Evolutionary conservation across 208 protist species (phyloP).

Genomic region (Borovskyia barvae): DNA sequence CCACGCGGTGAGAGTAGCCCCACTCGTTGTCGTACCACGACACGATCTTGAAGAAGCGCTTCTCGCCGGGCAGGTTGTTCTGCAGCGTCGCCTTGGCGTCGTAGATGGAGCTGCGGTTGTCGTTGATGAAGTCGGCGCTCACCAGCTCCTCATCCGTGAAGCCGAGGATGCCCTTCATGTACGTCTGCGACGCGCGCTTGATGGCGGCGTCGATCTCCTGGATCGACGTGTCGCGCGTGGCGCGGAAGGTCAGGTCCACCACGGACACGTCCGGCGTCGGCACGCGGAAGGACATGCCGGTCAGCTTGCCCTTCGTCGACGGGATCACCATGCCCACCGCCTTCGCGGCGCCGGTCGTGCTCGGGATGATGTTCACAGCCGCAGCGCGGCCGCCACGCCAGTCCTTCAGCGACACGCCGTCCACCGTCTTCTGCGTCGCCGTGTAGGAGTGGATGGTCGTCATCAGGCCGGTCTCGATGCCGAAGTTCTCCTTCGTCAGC

Average conservation of each 20-base stretch:
- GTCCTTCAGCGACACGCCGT: conserved; percentile 97
- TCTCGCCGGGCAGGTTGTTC: conserved; percentile 85
- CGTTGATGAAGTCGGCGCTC: conserved; percentile 97
- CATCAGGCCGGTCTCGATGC: conserved; percentile 98
- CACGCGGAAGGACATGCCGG: conserved; percentile 99
- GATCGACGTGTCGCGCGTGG: conserved; percentile 92
- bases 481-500: conserved; percentile 96
- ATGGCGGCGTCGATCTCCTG: conserved; percentile 96
- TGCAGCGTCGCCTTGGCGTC: conserved; percentile 97
- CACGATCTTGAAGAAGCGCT: conserved; percentile 98
- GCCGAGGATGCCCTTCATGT: conserved; percentile 95
- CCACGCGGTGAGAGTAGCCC: conserved; percentile 98
- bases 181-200: conserved; percentile 88
- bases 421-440: conserved; percentile 98
- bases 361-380: conserved; percentile 99
- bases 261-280: conserved; percentile 98
- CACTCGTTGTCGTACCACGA: conserved; percentile 99
- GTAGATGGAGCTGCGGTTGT: conserved; percentile 97
- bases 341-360: conserved; percentile 98
- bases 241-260: conserved; percentile 96
- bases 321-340: conserved; percentile 97
- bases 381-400: conserved; percentile 97
- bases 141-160: conserved; percentile 99
- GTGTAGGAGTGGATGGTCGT: conserved; percentile 99
- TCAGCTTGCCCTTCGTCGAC: conserved; percentile 86